These are phyloP conservation scores for Diaporthe caulivora DNA, from an alignment of 2,329 filamentous ascomycete species.

Conservation along the genomic window DNA sequence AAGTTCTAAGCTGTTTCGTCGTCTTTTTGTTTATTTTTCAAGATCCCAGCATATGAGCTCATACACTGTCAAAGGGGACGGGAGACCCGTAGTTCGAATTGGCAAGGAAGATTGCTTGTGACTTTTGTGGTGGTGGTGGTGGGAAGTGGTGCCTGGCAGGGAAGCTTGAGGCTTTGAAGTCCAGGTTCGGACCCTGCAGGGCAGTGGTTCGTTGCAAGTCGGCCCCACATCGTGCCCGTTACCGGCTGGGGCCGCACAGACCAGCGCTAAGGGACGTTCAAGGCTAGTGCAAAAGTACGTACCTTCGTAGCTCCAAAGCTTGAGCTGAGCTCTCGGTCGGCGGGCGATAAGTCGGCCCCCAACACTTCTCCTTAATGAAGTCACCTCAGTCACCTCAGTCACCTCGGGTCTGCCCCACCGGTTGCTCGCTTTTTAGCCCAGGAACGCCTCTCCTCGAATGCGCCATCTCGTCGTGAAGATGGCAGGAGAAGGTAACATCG, in stretches of 20 bases:
- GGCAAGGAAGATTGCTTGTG: too few species aligned
- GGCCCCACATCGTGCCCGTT: conserved; percentile 30
- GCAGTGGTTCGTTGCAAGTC: neutral
- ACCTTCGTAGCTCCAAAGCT: neutral
- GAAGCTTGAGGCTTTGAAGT: neutral
- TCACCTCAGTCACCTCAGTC: conserved; percentile 1
- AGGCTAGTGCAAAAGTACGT: neutral
- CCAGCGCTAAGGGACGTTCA: conserved; percentile 14
- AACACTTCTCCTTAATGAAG: neutral
- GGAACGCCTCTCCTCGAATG: neutral
- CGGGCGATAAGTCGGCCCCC: neutral
- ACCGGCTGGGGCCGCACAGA: conserved; percentile 32
- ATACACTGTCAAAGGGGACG: neutral
- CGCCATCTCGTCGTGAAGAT: conserved; percentile 7
- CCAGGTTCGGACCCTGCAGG: conserved; percentile 19
- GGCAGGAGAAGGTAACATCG: conserved; percentile 7
- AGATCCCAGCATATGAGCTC: neutral
- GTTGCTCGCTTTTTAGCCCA: neutral
- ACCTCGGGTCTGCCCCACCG: conserved; percentile 13
- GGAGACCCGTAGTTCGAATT: too few species aligned
- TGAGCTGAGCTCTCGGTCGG: neutral
- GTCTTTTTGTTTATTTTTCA: neutral
- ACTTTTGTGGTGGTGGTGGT: too few species aligned
- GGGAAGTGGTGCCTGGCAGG: neutral
- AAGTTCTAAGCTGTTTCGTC: neutral